Conservation (phyloP, 2,329 filamentous ascomycete genomes). For the Talaromyces rugulosus region DNA sequence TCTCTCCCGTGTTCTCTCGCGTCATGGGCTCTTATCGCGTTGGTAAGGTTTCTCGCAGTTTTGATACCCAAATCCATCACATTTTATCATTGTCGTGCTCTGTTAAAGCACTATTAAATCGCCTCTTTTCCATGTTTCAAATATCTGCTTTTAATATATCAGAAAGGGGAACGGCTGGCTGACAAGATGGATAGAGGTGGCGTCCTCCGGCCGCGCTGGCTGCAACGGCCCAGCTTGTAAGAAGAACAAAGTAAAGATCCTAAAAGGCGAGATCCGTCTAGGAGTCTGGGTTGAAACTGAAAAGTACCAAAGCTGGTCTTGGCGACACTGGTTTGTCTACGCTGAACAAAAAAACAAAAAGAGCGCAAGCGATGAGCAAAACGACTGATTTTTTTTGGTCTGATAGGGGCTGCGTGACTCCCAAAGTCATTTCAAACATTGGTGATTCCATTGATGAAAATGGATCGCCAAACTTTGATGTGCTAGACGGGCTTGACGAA, state of each 20-base stretch:
- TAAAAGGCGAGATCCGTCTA: slow-evolving; percentile 73
- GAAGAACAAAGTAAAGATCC: slow-evolving; percentile 63
- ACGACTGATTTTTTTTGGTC: neutral
- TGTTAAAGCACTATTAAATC: neutral
- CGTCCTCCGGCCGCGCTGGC: slow-evolving; percentile 65
- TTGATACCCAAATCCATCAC: neutral
- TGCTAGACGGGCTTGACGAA: slow-evolving; percentile 79
- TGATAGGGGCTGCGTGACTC: slow-evolving; percentile 81
- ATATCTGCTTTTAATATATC: neutral
- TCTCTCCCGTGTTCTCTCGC: slow-evolving; percentile 8
- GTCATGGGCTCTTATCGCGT: slow-evolving; percentile 21
- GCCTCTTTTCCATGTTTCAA: neutral
- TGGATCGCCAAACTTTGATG: slow-evolving; percentile 55
- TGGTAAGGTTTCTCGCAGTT: slow-evolving; percentile 18
- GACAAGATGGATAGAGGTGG: slow-evolving; percentile 55
- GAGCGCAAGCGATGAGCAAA: neutral
- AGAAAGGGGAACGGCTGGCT: neutral
- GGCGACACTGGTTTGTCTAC: slow-evolving; percentile 75
- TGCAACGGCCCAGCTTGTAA: slow-evolving; percentile 75
- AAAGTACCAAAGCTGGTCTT: slow-evolving; percentile 63
- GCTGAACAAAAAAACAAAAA: no score
- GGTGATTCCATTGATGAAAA: slow-evolving; percentile 44
- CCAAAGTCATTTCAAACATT: slow-evolving; percentile 64
- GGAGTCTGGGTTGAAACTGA: slow-evolving; percentile 66
- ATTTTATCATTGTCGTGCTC: neutral